Percentiles rank a stretch among this genome's conserved stretches.
Evolutionary conservation across 176 grass and related monocot genomes (phyloP).

Genomic region (Dactylis glomerata): DNA sequence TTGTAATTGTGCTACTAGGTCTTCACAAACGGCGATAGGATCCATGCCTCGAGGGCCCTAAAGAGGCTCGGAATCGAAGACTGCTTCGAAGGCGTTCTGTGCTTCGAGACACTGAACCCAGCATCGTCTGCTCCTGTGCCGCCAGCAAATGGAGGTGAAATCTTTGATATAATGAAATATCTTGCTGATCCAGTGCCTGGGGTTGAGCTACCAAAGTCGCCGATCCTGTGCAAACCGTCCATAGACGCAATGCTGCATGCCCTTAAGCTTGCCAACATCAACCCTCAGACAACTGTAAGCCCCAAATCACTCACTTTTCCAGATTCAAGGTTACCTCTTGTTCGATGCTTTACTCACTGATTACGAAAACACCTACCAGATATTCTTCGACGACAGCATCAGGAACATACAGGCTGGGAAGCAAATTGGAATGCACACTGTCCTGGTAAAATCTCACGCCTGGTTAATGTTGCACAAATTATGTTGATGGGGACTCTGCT

Average conservation of each 20-base stretch:
- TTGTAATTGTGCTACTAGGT: conserved; percentile 35
- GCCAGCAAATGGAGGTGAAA: conserved; percentile 1
- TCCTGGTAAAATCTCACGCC: conserved; percentile 33
- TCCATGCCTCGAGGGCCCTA: conserved; percentile 64
- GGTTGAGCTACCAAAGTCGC: conserved; percentile 58
- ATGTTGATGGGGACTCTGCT: rapidly evolving
- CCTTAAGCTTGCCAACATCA: conserved; percentile 61
- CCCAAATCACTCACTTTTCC: neutral
- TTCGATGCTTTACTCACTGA: neutral
- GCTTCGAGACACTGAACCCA: conserved; percentile 81
- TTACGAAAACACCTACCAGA: conserved; percentile 36
- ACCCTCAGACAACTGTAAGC: conserved; percentile 71
- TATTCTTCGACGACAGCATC: conserved; percentile 78
- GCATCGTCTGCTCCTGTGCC: neutral
- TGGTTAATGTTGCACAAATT: neutral
- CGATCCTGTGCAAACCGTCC: conserved; percentile 76
- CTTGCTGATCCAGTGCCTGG: conserved; percentile 47
- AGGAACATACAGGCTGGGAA: conserved; percentile 85
- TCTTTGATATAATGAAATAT: conserved; percentile 72
- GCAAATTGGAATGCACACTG: conserved; percentile 56
- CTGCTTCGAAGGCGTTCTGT: conserved; percentile 80
- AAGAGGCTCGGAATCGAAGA: conserved; percentile 85
- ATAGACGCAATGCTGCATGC: conserved; percentile 70
- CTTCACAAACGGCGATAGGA: conserved; percentile 81
- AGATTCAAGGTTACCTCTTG: neutral